Evolutionary conservation across 148 eudicot species (phyloP).

Genomic region (Salicornia ramosissima): DNA sequence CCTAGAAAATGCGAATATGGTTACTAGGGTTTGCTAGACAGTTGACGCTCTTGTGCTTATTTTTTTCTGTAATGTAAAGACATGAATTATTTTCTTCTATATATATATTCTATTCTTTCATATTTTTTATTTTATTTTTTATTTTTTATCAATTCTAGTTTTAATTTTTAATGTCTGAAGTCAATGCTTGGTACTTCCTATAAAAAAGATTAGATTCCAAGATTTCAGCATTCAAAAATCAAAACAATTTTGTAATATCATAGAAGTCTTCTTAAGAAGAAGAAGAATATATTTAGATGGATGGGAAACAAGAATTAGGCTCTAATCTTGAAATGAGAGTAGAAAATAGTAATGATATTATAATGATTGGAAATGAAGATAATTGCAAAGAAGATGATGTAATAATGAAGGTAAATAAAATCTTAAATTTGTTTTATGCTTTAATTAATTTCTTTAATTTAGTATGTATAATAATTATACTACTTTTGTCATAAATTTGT

Average conservation of each 20-base stretch:
- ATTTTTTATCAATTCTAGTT: no score
- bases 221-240: constrained; percentile 1
- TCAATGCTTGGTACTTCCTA: constrained; percentile 24
- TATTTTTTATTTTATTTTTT: no score
- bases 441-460: no score
- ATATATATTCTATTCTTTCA: no score
- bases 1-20: neutral
- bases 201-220: constrained; percentile 20
- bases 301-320: constrained; percentile 25
- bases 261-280: neutral
- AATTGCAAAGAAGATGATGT: constrained; percentile 4
- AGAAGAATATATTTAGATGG: constrained; percentile 30
- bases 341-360: constrained; percentile 25
- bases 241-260: neutral
- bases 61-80: constrained; percentile 25
- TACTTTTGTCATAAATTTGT: no score
- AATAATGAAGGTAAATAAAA: constrained; percentile 19
- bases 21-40: constrained; percentile 24
- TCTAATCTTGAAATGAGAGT: constrained; percentile 22
- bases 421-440: no score
- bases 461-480: no score
- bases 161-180: constrained; percentile 22
- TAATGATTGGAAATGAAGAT: constrained; percentile 19
- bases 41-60: constrained; percentile 36
- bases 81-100: constrained; percentile 17